Evolutionary conservation across 2,329 filamentous ascomycete genomes (phyloP).

Genomic region (Trichophyton simii): DNA sequence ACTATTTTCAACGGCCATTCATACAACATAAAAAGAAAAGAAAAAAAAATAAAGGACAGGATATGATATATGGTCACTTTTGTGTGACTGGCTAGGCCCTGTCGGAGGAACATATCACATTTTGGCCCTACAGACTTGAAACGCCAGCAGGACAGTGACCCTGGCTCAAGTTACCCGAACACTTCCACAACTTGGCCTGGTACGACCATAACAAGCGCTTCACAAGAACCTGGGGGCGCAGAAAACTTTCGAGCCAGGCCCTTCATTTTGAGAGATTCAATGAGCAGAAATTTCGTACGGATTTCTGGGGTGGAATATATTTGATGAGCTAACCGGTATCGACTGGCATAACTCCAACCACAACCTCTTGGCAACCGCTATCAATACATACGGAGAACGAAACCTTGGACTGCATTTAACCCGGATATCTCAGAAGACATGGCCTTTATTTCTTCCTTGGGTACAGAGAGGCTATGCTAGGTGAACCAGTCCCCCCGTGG

Average conservation of each 20-base stretch:
- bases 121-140: background rate
- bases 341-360: no score
- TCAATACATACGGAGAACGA: no score
- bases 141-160: background rate
- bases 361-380: no score
- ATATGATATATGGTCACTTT: background rate
- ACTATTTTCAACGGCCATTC: background rate
- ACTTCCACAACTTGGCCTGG: background rate
- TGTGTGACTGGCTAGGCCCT: background rate
- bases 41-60: background rate
- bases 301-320: no score
- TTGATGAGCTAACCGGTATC: no score
- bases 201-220: background rate
- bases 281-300: no score
- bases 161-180: background rate
- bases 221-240: background rate
- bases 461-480: no score
- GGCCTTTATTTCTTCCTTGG: no score
- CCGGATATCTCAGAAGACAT: no score
- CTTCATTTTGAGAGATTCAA: background rate
- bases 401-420: no score
- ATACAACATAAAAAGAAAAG: background rate
- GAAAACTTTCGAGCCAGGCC: background rate
- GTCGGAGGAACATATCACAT: slow-evolving; percentile 1
- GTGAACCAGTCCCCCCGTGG: no score